Evolutionary conservation across 768 basidiomycete genomes (phyloP).

Genomic region (Pleurotus djamor): DNA sequence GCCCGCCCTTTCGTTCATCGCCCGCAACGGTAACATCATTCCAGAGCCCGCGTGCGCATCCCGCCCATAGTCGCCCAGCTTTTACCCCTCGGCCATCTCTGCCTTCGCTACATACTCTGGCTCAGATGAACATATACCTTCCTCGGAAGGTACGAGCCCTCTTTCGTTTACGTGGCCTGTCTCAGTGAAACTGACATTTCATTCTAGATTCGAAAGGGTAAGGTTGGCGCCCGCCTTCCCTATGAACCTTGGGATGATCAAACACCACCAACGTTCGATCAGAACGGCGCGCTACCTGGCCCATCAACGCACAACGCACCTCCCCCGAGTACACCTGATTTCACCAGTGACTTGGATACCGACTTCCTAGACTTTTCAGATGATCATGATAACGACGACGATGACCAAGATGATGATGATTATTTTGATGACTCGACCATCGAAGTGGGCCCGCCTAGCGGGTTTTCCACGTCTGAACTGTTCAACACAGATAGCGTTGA

Average conservation of each 20-base stretch:
- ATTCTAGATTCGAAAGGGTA: constrained; percentile 45
- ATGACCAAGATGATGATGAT: constrained; percentile 9
- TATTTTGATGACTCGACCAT: not conserved
- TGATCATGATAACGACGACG: constrained; percentile 12
- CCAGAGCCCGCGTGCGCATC: constrained; percentile 15
- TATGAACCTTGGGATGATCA: constrained; percentile 53
- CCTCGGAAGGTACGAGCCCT: constrained; percentile 39
- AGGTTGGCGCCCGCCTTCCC: constrained; percentile 49
- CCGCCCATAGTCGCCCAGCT: constrained; percentile 46
- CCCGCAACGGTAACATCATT: not conserved
- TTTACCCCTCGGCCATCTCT: constrained; percentile 47
- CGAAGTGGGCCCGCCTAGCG: not conserved
- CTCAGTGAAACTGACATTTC: not conserved
- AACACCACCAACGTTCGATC: constrained; percentile 14
- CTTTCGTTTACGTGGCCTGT: constrained; percentile 6
- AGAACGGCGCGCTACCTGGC: constrained; percentile 10
- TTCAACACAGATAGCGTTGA: not conserved
- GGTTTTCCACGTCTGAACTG: not conserved
- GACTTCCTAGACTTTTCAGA: constrained; percentile 19
- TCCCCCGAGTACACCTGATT: constrained; percentile 7
- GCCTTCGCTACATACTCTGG: constrained; percentile 49
- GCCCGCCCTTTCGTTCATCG: not conserved
- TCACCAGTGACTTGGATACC: constrained; percentile 14
- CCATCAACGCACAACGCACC: not conserved
- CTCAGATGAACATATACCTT: constrained; percentile 43